Evolutionary conservation across 176 grass and related monocot genomes (phyloP).

Genomic region (Eleusine indica): DNA sequence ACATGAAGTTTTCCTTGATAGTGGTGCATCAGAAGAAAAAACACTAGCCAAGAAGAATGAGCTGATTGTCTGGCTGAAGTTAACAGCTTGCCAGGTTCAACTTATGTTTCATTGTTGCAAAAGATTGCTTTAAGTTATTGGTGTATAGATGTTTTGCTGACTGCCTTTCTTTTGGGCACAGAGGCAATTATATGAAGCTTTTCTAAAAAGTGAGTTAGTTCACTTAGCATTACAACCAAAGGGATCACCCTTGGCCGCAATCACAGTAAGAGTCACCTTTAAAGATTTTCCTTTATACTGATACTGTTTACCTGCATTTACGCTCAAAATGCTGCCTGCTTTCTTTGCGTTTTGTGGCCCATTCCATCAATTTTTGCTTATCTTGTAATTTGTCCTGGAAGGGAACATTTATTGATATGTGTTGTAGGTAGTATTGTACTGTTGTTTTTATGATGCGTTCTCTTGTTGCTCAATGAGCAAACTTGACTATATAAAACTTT

Average conservation of each 20-base stretch:
- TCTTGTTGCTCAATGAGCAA: neutral
- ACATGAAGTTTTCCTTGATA: slow-evolving; percentile 73
- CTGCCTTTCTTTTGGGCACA: slow-evolving; percentile 45
- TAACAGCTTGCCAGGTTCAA: slow-evolving; percentile 77
- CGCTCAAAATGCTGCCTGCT: slow-evolving; percentile 7
- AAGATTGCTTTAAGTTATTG: slow-evolving; percentile 27
- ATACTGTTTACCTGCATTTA: slow-evolving; percentile 29
- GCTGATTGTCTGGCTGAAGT: slow-evolving; percentile 89
- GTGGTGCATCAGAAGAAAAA: slow-evolving; percentile 38
- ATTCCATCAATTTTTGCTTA: neutral
- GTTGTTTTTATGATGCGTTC: neutral
- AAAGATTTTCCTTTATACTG: slow-evolving; percentile 18
- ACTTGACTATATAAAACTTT: slow-evolving; percentile 8
- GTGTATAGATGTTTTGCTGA: slow-evolving; percentile 6
- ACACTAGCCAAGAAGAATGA: slow-evolving; percentile 73
- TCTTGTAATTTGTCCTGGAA: neutral
- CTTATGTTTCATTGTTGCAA: slow-evolving; percentile 12
- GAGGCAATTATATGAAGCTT: slow-evolving; percentile 95
- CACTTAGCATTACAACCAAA: slow-evolving; percentile 50
- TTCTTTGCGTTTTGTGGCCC: neutral
- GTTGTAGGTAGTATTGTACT: neutral
- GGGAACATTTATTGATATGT: neutral
- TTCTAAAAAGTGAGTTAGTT: slow-evolving; percentile 84
- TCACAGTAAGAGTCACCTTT: slow-evolving; percentile 63
- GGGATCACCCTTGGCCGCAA: slow-evolving; percentile 73